phyloP scores from a whole-genome alignment of 1,139 yeast genomes.

The Candida sp. region DNA sequence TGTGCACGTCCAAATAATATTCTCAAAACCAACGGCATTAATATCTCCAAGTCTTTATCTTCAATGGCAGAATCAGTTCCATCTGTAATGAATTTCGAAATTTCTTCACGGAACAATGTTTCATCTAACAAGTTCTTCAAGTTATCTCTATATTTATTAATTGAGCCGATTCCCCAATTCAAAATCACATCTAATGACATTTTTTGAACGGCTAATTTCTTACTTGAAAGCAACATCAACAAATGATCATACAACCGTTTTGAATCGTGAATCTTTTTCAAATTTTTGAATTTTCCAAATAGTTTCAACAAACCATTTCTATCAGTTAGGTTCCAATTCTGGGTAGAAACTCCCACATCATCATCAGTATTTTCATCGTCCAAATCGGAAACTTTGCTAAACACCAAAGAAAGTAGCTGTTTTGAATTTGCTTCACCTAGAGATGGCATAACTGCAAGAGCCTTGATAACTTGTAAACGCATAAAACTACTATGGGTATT shows the following conservation, averaged over 20 bases:
- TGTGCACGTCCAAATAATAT: constrained; percentile 88
- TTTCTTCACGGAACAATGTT: constrained; percentile 79
- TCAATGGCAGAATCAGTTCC: constrained; percentile 58
- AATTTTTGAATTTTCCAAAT: constrained; percentile 62
- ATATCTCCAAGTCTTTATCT: constrained; percentile 49
- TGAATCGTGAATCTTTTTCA: constrained; percentile 51
- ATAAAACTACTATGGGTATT: constrained; percentile 33
- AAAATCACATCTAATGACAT: constrained; percentile 72
- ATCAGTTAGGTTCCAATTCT: constrained; percentile 59
- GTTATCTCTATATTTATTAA: constrained; percentile 70
- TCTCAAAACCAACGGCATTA: constrained; percentile 74
- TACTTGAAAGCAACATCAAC: constrained; percentile 59
- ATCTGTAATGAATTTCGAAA: constrained; percentile 54
- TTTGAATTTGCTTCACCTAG: constrained; percentile 64
- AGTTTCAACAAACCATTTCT: constrained; percentile 58
- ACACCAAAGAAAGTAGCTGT: constrained; percentile 53
- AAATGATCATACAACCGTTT: constrained; percentile 53
- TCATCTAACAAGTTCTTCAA: constrained; percentile 78
- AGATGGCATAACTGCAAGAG: constrained; percentile 53
- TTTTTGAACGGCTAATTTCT: constrained; percentile 61
- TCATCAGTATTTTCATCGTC: constrained; percentile 19
- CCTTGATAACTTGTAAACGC: constrained; percentile 47
- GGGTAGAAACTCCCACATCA: constrained; percentile 7
- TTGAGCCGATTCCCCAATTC: constrained; percentile 55
- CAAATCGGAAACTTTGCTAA: constrained; percentile 27